Evolutionary conservation across 257 asterid genomes (phyloP).

Genomic region (Solanum chiquidenum): DNA sequence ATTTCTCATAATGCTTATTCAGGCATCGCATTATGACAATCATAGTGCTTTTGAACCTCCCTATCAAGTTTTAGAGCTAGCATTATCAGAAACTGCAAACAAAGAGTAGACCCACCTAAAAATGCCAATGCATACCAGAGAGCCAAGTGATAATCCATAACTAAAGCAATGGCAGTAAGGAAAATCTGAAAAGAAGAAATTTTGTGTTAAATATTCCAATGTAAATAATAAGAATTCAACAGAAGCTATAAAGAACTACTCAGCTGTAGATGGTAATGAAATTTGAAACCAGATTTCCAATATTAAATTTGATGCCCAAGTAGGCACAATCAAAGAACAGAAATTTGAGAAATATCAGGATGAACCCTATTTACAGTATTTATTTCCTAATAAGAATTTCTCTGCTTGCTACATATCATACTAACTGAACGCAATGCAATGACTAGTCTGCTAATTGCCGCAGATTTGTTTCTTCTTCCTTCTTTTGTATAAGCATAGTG

Average conservation of each 20-base stretch:
- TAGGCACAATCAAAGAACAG: neutral
- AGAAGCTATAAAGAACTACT: neutral
- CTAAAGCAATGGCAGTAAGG: constrained; percentile 68
- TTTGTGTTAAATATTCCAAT: neutral
- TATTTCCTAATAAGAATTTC: neutral
- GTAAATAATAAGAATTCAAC: neutral
- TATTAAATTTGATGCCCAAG: neutral
- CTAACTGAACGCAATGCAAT: neutral
- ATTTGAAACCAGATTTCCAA: neutral
- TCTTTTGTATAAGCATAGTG: neutral
- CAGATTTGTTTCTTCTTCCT: neutral
- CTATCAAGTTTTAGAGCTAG: neutral
- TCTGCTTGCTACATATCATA: neutral
- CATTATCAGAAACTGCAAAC: neutral
- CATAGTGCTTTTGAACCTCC: neutral
- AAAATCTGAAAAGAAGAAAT: constrained; percentile 44
- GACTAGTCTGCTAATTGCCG: neutral
- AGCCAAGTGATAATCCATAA: constrained; percentile 85
- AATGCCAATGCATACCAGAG: constrained; percentile 74
- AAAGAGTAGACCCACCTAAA: constrained; percentile 44
- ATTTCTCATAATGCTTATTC: neutral
- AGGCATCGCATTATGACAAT: neutral
- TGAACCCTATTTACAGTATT: neutral
- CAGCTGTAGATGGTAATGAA: neutral
- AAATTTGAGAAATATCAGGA: neutral